Evolutionary conservation across 164 flowering plant genomes (phyloP), one percentile per base, ranked within the genome.

Genomic region (Pachysandra terminalis): DNA sequence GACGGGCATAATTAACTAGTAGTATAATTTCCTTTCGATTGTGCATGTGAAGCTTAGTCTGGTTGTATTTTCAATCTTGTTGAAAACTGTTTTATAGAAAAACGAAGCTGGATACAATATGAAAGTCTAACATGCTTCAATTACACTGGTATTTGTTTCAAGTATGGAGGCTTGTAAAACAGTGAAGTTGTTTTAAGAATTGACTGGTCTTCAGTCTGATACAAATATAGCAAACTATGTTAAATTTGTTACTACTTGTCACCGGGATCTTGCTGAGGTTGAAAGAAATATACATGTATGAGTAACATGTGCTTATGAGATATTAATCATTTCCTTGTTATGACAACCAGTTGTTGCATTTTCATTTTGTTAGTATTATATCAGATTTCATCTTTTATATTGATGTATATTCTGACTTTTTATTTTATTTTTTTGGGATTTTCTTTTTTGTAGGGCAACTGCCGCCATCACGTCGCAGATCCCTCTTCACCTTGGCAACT

Each of bases 401-500:
- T 55, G 21, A 53, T 53, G 22, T 17, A 21, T 14, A 17, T 7
- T 13, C 52, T 35, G 49, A 13, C 26, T 12, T 24, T n/a, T n/a
- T n/a, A n/a, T n/a, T n/a, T n/a, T n/a, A n/a, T n/a, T 17, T 51
- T 15, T 19, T 17, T 49, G 56, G 51, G 17, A n/a, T 19, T 2
- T 14, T 26, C 41, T 51, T 32, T 28, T 3, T 9, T 57, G 66
- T 90, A 94, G 98, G 89, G 60, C 65, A 84, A 12, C 73, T 92
- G 69, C 89, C 83, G 74, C 92, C 97, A 45, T n/a, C n/a, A n/a
- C n/a, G n/a, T n/a, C n/a, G 97, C 17, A 84, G 97, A 68, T 92
- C 97, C 35, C 89, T 95, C 49, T 92, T 85, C 76, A 85, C 86
- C 19, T 66, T 95, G 82, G 84, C 98, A 27, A 85, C 83, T 62